phyloP scores from a whole-genome alignment of 306 rosid genomes.

The Glycyrrhiza uralensis region DNA sequence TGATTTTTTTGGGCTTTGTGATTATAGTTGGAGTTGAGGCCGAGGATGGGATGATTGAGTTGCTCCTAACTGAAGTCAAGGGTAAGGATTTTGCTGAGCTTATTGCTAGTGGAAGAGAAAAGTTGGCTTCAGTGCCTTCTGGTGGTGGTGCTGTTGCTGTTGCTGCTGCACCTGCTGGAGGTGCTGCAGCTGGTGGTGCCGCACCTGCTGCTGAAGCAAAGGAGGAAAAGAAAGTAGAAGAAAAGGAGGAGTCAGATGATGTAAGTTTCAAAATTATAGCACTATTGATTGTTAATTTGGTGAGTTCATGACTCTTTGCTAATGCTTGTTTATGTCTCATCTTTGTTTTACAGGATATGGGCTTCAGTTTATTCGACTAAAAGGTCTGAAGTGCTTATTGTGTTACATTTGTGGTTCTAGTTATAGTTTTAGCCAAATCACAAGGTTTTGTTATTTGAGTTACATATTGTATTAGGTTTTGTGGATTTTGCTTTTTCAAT shows the following conservation, averaged over 20 bases:
- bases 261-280: slow-evolving; percentile 35
- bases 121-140: slow-evolving; percentile 60
- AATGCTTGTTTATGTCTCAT: neutral
- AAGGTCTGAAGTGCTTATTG: neutral
- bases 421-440: slow-evolving; percentile 22
- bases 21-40: slow-evolving; percentile 61
- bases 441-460: slow-evolving; percentile 34
- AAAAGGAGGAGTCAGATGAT: slow-evolving; percentile 74
- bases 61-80: slow-evolving; percentile 51
- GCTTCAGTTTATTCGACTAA: slow-evolving; percentile 68
- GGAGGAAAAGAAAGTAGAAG: slow-evolving; percentile 77
- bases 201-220: slow-evolving; percentile 63
- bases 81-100: slow-evolving; percentile 64
- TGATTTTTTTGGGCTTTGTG: neutral
- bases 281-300: neutral
- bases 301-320: neutral
- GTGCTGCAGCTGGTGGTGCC: slow-evolving; percentile 36
- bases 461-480: slow-evolving; percentile 33
- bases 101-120: slow-evolving; percentile 66
- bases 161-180: slow-evolving; percentile 42
- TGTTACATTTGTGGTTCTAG: slow-evolving; percentile 21
- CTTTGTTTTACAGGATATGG: slow-evolving; percentile 61
- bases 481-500: slow-evolving; percentile 21
- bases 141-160: slow-evolving; percentile 62
- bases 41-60: slow-evolving; percentile 43